Conservation (phyloP, 176 grass and related monocot species). For the Tillandsia leiboldiana region DNA sequence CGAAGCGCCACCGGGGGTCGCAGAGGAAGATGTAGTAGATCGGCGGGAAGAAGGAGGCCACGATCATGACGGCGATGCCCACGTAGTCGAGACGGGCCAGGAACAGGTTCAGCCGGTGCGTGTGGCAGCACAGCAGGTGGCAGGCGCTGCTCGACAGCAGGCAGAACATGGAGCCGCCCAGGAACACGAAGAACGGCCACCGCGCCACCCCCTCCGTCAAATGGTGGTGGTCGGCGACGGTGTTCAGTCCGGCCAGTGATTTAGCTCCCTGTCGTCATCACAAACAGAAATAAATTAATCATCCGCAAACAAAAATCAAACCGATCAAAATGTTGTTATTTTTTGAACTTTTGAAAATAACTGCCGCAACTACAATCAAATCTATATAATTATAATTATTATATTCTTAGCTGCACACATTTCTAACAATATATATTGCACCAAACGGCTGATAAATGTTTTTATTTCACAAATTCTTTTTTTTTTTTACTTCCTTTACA, state of each 20-base stretch:
- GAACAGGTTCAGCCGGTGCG: constrained; percentile 65
- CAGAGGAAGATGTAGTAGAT: constrained; percentile 98
- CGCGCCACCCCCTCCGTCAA: constrained; percentile 16
- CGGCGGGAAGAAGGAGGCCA: constrained; percentile 85
- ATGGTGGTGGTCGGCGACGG: constrained; percentile 5
- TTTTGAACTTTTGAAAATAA: no score
- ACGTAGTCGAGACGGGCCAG: constrained; percentile 81
- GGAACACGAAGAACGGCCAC: constrained; percentile 94
- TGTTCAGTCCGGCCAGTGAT: constrained; percentile 38
- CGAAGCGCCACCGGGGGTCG: constrained; percentile 51
- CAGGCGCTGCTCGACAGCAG: constrained; percentile 74
- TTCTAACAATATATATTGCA: no score
- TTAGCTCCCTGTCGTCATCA: constrained; percentile 40
- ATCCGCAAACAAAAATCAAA: no score
- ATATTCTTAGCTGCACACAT: no score
- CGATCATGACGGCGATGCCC: constrained; percentile 84
- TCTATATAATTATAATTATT: no score
- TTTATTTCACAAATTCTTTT: no score
- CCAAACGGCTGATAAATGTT: no score
- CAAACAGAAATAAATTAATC: no score
- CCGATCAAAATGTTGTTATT: no score
- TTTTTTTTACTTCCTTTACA: no score
- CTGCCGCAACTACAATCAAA: no score
- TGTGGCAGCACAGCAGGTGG: constrained; percentile 86
- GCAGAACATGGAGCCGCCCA: constrained; percentile 85